Evolutionary conservation across 2,329 filamentous ascomycete species (phyloP), one percentile per base, ranked within the genome.

Genomic region (Xylaria sp.): DNA sequence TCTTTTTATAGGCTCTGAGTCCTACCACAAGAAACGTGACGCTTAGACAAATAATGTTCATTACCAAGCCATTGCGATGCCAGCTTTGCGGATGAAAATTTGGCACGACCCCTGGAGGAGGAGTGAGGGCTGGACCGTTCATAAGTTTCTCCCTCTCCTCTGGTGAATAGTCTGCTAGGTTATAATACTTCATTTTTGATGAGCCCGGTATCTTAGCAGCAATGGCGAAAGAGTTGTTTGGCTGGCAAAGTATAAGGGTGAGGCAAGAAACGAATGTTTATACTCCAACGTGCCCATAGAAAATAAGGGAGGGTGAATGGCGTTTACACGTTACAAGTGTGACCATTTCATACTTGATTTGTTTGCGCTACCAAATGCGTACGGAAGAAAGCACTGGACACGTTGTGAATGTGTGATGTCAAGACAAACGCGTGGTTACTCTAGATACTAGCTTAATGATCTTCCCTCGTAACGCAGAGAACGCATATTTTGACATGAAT

Each of bases 61-160:
- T 37, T 20, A 59, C 12, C 18, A 69, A 51, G 12, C 34, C 69
- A 13, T 66, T 4, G 1, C n/a, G 13, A 15, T 72, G 69, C 1
- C 25, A 10, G 13, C 72, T 73, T 2, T 65, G 63, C 7, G 72
- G 71, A 50, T 73, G 12, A 15, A 70, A 71, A 28, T 69, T 61
- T 13, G 69, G 70, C 15, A 62, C 39, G 3, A 64, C 41, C 4
- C 69, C 70, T 3, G 54, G 44, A 4, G 68, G 69, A 12, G 70
- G 70, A 23, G 39, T 18, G 39, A 72, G 63, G 8, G 68, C 70
- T 44, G 69, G 66, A 5, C 65, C 52, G 23, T 71, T 51, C 41
- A 70, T 34, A 5, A 65, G 8, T 13, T 50, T 39, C 31, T 67
- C 37, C 23, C 48, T 55, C 10, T 65, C 44, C 2, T 31, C 51